Evolutionary conservation across 1,284 basidiomycete species (phyloP).

Genomic region (Wallemia ichthyophaga): DNA sequence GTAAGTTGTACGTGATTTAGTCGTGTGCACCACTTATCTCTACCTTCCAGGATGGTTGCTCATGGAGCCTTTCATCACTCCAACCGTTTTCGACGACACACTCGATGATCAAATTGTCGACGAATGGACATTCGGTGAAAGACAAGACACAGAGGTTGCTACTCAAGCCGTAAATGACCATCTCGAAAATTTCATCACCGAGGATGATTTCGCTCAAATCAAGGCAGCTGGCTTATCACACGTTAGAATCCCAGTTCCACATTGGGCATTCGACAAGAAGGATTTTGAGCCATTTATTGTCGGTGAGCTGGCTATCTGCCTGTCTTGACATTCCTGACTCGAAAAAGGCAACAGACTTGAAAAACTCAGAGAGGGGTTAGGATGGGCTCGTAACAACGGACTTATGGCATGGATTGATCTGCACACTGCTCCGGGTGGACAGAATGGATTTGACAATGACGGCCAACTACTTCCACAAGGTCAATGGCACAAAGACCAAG

Average conservation of each 20-base stretch:
- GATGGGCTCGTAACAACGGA: conserved; percentile 26
- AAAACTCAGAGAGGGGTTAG: conserved; percentile 31
- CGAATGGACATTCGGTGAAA: conserved; percentile 34
- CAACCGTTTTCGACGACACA: conserved; percentile 26
- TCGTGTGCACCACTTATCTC: background rate
- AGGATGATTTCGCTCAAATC: conserved; percentile 34
- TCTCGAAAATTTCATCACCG: conserved; percentile 42
- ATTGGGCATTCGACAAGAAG: conserved; percentile 10
- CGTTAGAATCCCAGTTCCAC: background rate
- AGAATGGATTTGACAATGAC: conserved; percentile 42
- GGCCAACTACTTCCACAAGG: conserved; percentile 32
- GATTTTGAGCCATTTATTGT: conserved; percentile 5
- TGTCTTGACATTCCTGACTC: too few species aligned
- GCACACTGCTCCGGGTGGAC: conserved; percentile 18
- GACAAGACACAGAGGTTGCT: conserved; percentile 25
- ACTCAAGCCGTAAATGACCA: background rate
- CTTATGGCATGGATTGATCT: conserved; percentile 38
- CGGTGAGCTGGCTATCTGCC: too few species aligned
- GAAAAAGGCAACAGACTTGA: conserved; percentile 14
- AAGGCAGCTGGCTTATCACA: conserved; percentile 12
- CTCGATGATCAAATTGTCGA: conserved; percentile 31
- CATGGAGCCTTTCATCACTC: background rate
- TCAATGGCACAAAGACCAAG: conserved; percentile 34
- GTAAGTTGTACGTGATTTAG: background rate
- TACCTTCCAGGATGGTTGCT: background rate